Evolutionary conservation across 2,329 filamentous ascomycete genomes (phyloP).

Genomic region (Hypoxylon sp.): DNA sequence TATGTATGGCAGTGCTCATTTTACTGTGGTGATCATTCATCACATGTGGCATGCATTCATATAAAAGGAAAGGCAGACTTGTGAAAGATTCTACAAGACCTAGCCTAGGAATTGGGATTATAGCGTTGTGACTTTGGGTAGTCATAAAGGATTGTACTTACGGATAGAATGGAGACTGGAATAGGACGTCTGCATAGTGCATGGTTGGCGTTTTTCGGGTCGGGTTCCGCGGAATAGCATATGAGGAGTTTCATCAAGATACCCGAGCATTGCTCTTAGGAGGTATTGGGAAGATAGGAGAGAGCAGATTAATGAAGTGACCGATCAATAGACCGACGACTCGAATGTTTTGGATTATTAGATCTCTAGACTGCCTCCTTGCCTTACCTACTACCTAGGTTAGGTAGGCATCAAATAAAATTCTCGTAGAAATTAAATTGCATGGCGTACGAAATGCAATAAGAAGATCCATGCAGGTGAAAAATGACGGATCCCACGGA

Average conservation of each 20-base stretch:
- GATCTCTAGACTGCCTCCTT: neutral
- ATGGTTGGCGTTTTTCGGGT: slow-evolving; percentile 39
- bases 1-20: slow-evolving; percentile 50
- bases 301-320: slow-evolving; percentile 1
- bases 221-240: slow-evolving; percentile 37
- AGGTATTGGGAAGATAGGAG: slow-evolving; percentile 9
- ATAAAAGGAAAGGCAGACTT: slow-evolving; percentile 24
- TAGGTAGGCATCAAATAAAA: neutral
- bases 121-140: slow-evolving; percentile 11
- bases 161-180: slow-evolving; percentile 26
- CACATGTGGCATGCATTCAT: slow-evolving; percentile 53
- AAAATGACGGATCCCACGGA: slow-evolving; percentile 32
- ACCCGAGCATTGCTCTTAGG: slow-evolving; percentile 33
- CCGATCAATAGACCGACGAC: neutral
- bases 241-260: slow-evolving; percentile 32
- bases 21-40: slow-evolving; percentile 51
- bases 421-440: slow-evolving; percentile 25
- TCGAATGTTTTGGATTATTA: slow-evolving; percentile 3
- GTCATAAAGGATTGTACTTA: neutral
- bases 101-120: slow-evolving; percentile 13
- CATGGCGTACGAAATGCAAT: slow-evolving; percentile 26
- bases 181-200: slow-evolving; percentile 34
- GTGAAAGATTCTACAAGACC: slow-evolving; percentile 8
- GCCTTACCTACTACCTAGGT: neutral
- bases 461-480: slow-evolving; percentile 11